These are phyloP conservation scores for Dactylellina cionopaga DNA, from an alignment of 2,329 filamentous ascomycete species.

Conservation along the genomic window DNA sequence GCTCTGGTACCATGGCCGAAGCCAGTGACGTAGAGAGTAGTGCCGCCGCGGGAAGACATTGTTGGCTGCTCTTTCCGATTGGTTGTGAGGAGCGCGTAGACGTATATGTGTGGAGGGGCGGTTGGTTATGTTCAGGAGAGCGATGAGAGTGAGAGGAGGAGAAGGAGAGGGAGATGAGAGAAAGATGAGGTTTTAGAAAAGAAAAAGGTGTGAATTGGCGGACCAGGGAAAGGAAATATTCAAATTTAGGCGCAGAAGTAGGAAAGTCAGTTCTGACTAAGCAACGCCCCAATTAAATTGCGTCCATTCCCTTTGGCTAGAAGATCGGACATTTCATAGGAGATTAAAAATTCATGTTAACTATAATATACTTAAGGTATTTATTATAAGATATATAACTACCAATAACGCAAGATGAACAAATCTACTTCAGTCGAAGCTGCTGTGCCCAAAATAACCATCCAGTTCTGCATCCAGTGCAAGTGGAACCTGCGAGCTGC, in stretches of 20 bases:
- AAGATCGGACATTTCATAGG: constrained; percentile 4
- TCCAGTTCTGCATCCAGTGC: constrained; percentile 92
- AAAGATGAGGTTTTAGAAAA: constrained; percentile 25
- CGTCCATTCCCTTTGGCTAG: background rate
- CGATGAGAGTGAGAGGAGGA: background rate
- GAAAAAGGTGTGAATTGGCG: background rate
- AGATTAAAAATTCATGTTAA: background rate
- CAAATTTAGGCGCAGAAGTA: constrained; percentile 18
- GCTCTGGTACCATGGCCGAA: constrained; percentile 99
- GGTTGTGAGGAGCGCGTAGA: background rate
- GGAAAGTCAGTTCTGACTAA: constrained; percentile 26
- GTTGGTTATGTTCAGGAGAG: constrained; percentile 4
- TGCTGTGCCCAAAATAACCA: constrained; percentile 62
- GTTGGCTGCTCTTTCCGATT: background rate
- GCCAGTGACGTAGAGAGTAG: constrained; percentile 65
- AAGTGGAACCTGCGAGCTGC: constrained; percentile 89
- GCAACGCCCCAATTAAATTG: background rate
- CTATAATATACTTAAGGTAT: too few relatives aligned
- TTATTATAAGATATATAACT: too few relatives aligned
- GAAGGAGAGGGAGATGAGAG: constrained; percentile 9
- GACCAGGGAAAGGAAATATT: constrained; percentile 21
- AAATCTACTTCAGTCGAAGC: constrained; percentile 40
- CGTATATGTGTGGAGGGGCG: background rate
- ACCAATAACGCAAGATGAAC: too few relatives aligned
- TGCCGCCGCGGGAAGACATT: constrained; percentile 57